Conservation (phyloP, 768 basidiomycete genomes). For the Trametes cingulata region DNA sequence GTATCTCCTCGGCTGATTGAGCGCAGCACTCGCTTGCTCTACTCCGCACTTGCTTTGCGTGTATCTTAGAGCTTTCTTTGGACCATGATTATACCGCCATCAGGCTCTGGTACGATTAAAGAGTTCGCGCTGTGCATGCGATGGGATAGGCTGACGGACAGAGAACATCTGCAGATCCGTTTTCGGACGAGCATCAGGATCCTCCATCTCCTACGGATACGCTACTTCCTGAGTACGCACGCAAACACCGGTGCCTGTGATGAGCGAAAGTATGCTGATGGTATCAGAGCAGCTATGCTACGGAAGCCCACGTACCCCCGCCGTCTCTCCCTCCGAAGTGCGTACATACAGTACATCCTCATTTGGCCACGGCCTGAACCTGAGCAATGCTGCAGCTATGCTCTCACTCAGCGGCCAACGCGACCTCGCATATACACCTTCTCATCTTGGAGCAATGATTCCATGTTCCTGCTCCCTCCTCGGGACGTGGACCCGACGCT, state of each 20-base stretch:
- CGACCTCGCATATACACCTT: slow-evolving; percentile 43
- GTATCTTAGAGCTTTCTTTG: neutral
- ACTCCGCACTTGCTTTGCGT: neutral
- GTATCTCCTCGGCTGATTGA: too few species aligned
- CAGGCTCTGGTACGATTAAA: neutral
- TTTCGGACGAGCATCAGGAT: slow-evolving; percentile 8
- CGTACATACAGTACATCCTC: too few species aligned
- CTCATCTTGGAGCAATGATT: slow-evolving; percentile 36
- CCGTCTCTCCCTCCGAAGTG: slow-evolving; percentile 17
- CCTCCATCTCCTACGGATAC: slow-evolving; percentile 16
- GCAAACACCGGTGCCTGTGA: neutral
- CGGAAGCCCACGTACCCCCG: neutral
- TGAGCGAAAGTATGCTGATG: neutral
- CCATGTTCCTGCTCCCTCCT: slow-evolving; percentile 43
- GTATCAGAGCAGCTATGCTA: slow-evolving; percentile 1
- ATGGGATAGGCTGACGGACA: neutral
- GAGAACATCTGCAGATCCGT: slow-evolving; percentile 9
- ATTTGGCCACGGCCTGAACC: neutral
- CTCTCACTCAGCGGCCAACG: slow-evolving; percentile 24
- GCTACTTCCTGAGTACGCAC: slow-evolving; percentile 11
- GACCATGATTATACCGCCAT: neutral
- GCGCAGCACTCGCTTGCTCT: neutral
- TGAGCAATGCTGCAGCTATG: slow-evolving; percentile 2
- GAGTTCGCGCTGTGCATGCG: neutral
- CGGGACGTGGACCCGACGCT: slow-evolving; percentile 24